phyloP scores from a whole-genome alignment of 1,284 basidiomycete species.

The Ceratobasidium papillatum region DNA sequence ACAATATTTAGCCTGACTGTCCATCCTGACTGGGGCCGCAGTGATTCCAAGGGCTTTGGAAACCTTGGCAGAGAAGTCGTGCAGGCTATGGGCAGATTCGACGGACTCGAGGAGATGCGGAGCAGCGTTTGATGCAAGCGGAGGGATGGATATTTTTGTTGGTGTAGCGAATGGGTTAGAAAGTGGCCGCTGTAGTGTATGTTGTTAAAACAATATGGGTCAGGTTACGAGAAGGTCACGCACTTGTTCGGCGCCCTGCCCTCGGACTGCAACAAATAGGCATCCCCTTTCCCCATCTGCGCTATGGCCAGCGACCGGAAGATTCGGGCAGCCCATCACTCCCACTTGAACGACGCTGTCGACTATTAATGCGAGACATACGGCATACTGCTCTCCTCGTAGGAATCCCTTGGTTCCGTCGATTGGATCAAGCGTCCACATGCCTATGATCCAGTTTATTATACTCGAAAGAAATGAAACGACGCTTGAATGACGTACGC shows the following conservation, averaged over 20 bases:
- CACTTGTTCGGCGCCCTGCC: slow-evolving; percentile 83
- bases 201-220: background rate
- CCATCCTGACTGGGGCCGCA: slow-evolving; percentile 83
- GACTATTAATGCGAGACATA: slow-evolving; percentile 91
- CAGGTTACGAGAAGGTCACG: slow-evolving; percentile 37
- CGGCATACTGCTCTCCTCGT: slow-evolving; percentile 95
- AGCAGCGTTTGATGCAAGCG: slow-evolving; percentile 54
- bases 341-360: slow-evolving; percentile 87
- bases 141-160: slow-evolving; percentile 48
- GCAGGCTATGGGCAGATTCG: slow-evolving; percentile 91
- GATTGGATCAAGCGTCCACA: slow-evolving; percentile 93
- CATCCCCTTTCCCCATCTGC: slow-evolving; percentile 74
- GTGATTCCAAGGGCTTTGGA: slow-evolving; percentile 75
- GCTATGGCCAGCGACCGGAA: slow-evolving; percentile 69
- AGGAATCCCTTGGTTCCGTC: slow-evolving; percentile 97
- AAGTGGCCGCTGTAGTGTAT: slow-evolving; percentile 57
- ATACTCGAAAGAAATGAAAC: background rate
- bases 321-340: slow-evolving; percentile 95
- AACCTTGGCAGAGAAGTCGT: slow-evolving; percentile 81
- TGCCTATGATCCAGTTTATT: slow-evolving; percentile 59
- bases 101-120: slow-evolving; percentile 91
- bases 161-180: slow-evolving; percentile 48
- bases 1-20: slow-evolving; percentile 97
- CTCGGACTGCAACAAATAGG: slow-evolving; percentile 84
- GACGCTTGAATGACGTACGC: slow-evolving; percentile 62